Percentiles rank a stretch among this genome's conserved stretches.
phyloP scores from a whole-genome alignment of 768 basidiomycete species.

The Suillus variegatus region DNA sequence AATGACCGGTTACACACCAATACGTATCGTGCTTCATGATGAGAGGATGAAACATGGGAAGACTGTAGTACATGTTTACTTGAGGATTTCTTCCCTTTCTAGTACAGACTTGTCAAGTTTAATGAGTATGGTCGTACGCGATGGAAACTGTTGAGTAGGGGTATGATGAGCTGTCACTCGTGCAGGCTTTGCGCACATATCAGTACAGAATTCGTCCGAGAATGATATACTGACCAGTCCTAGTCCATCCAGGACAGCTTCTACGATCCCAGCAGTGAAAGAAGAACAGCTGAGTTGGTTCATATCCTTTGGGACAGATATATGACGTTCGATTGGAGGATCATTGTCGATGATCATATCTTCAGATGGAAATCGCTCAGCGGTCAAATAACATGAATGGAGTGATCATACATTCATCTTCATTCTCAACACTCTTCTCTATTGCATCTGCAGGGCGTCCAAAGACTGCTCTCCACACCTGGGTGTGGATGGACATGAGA shows the following conservation, averaged over 20 bases:
- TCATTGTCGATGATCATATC: slow-evolving; percentile 99
- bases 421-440: slow-evolving; percentile 94
- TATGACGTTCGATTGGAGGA: slow-evolving; percentile 86
- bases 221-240: slow-evolving; percentile 76
- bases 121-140: slow-evolving; percentile 94
- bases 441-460: slow-evolving; percentile 93
- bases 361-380: slow-evolving; percentile 29
- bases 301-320: slow-evolving; percentile 94
- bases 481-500: slow-evolving; percentile 92
- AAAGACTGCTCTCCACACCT: slow-evolving; percentile 94
- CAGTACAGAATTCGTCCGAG: neutral
- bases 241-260: slow-evolving; percentile 92
- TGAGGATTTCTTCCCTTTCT: slow-evolving; percentile 91
- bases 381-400: slow-evolving; percentile 7
- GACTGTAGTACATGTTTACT: slow-evolving; percentile 40
- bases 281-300: slow-evolving; percentile 95
- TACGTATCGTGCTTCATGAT: neutral
- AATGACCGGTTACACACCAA: neutral
- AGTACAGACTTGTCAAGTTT: slow-evolving; percentile 93
- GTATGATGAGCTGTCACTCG: slow-evolving; percentile 96
- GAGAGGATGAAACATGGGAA: neutral
- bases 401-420: slow-evolving; percentile 80
- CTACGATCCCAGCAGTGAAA: slow-evolving; percentile 95
- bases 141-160: slow-evolving; percentile 75
- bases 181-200: slow-evolving; percentile 65